Evolutionary conservation across 768 basidiomycete genomes (phyloP), one percentile per base, ranked within the genome.

Genomic region (Leucocoprinus birnbaumii): DNA sequence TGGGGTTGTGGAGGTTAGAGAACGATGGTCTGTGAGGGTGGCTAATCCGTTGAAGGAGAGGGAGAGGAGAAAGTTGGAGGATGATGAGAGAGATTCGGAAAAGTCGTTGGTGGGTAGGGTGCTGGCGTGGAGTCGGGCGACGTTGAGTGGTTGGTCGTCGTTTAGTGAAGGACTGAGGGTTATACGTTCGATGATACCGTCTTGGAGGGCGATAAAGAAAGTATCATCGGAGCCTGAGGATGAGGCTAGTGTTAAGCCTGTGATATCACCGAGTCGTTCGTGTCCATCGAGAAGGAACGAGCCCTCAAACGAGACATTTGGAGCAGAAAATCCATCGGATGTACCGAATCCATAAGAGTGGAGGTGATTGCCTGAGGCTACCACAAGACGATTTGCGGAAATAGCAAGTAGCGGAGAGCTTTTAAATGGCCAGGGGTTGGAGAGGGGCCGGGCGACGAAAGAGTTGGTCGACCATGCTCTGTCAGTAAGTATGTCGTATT

Each of bases 391-490:
- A 24, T 80, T 80, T 16, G 68, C 52, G 52, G 75, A 85, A 54
- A 85, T 73, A 24, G 84, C 79, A 35, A 90, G 63, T 11, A 74
- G 61, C 3, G 88, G 84, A 55, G 80, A 84, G 3, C 77, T 66
- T 60, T 79, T 86, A 21, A 71, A 73, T 4, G 61, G 13, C 87
- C 87, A 90, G 9, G 78, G 75, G 22, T 72, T 71, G 19, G 84
- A 80, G 8, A 90, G 73, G 1, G 86, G 87, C 1, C 85, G 79
- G 3, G 86, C 86, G 19, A 87, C 68, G 56, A 87, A 87, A 43
- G 70, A 62, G 40, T 65, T 64, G 19, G 60, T 65, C 3, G 68
- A 58, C 88, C 88, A 90, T 10, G 78, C 71, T 2, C 62, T 57
- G 63, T 89, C 86, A 3, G 76, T 64, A 7, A 80, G 63, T n/a